Evolutionary conservation across 768 basidiomycete species (phyloP).

Genomic region (Lentinula lateritia): DNA sequence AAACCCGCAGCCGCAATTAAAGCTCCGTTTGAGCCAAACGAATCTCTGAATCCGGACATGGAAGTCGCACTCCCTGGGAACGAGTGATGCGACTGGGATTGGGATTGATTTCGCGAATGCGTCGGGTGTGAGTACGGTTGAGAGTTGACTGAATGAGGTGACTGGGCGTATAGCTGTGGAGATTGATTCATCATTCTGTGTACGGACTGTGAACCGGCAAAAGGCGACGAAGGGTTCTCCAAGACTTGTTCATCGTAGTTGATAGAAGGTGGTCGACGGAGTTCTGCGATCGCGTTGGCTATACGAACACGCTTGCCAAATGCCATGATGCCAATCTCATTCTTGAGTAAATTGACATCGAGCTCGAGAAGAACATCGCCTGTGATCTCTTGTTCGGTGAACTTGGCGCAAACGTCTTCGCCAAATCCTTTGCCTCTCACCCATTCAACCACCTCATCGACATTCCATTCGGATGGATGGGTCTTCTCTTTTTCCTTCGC

Average conservation of each 20-base stretch:
- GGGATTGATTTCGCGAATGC: slow-evolving; percentile 38
- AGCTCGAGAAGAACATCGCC: slow-evolving; percentile 96
- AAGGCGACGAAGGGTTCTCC: slow-evolving; percentile 24
- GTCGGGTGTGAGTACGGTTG: slow-evolving; percentile 1
- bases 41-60: slow-evolving; percentile 1
- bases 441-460: slow-evolving; percentile 91
- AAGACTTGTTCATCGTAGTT: slow-evolving; percentile 40
- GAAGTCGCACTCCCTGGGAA: slow-evolving; percentile 27
- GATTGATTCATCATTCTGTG: slow-evolving; percentile 8
- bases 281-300: slow-evolving; percentile 85
- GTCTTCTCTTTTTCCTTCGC: slow-evolving; percentile 12
- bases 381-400: slow-evolving; percentile 98
- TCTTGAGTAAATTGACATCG: slow-evolving; percentile 85
- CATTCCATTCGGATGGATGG: slow-evolving; percentile 71
- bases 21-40: slow-evolving; percentile 8
- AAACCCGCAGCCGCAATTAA: slow-evolving; percentile 21
- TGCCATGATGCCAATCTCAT: slow-evolving; percentile 87
- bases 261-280: slow-evolving; percentile 52
- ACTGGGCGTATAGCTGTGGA: slow-evolving; percentile 9
- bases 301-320: slow-evolving; percentile 95
- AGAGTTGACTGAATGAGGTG: slow-evolving; percentile 6
- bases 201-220: neutral
- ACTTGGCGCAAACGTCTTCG: slow-evolving; percentile 74
- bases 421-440: slow-evolving; percentile 81
- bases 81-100: slow-evolving; percentile 40